Conservation (phyloP, 148 eudicot genomes). For the Agrostemma githago region DNA sequence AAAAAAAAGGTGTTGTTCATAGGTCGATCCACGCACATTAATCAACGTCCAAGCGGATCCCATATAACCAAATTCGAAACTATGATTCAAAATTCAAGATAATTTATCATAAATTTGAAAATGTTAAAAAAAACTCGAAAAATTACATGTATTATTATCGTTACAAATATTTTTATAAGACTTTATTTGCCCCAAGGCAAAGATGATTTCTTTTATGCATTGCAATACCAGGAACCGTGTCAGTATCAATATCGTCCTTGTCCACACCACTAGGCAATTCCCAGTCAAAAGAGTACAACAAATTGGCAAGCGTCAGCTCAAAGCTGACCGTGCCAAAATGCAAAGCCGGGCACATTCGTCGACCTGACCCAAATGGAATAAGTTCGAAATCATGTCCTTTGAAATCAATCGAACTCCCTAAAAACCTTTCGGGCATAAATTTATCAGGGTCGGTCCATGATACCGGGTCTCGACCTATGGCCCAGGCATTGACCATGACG, state of each 20-base stretch:
- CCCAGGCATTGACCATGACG: conserved; percentile 30
- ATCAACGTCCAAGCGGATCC: no score
- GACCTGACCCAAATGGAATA: conserved; percentile 41
- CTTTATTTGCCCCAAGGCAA: background rate
- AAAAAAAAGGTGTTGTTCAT: no score
- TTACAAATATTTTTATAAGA: background rate
- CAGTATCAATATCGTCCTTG: conserved; percentile 30
- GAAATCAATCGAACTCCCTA: conserved; percentile 25
- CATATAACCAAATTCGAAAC: no score
- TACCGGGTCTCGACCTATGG: conserved; percentile 33
- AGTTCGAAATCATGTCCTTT: conserved; percentile 33
- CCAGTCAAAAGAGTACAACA: conserved; percentile 41
- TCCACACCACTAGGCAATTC: conserved; percentile 28
- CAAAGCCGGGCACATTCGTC: conserved; percentile 41
- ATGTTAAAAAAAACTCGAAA: no score
- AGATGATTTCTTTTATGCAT: conserved; percentile 35
- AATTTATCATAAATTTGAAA: no score
- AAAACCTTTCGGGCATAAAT: conserved; percentile 35
- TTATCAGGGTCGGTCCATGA: conserved; percentile 29
- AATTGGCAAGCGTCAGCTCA: conserved; percentile 35
- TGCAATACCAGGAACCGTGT: conserved; percentile 30
- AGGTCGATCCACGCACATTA: no score
- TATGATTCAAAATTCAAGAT: no score
- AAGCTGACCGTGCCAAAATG: conserved; percentile 28
- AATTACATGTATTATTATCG: no score